Evolutionary conservation across 2,329 filamentous ascomycete species (phyloP), one percentile per base, ranked within the genome.

Genomic region (Fusarium robinianum): DNA sequence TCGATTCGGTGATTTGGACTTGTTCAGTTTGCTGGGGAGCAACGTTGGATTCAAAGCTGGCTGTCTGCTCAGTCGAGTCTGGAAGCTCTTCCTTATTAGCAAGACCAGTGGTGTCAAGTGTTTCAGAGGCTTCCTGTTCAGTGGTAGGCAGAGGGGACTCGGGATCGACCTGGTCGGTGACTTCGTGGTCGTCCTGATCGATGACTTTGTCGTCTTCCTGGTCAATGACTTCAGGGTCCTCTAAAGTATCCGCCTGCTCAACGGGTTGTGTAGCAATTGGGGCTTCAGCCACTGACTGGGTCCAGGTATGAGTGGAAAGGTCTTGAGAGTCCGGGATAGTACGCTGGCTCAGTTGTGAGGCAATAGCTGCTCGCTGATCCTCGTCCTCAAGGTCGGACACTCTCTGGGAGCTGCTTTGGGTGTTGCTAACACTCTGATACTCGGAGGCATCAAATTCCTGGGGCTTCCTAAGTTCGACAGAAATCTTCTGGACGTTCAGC

Each of bases 271-370:
- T 17, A 36, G 31, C 46, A 40, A 22, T 21, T 21, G 25, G 38
- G 8, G 41, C 31, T 39, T 32, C 46, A 11, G 24, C 8, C 18
- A 42, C 21, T 30, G 41, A 25, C 31, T 55, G 52, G 5, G 58
- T 49, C 43, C 51, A 58, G 9, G 53, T 50, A 37, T 55, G 57
- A 8, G 52, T 57, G n/a, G 63, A 63, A 8, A 48, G 51, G 22
- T 70, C 72, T 46, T 75, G 71, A 1, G 74, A 76, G 46, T 76
- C 73, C 0, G 71, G 71, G 16, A 76, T 70, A 4, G 69, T 74
- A 17, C 53, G 52, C 39, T 66, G 63, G 42, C 66, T 72, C 24
- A 65, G 44, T 17, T 63, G 53, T 5, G 63, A 58, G 12, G 62
- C 49, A 41, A 72, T 37, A 8, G 55, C 42, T 29, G 66, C 42